A percentile compares a stretch with the other conserved stretches of the same genome.
Evolutionary conservation across 352 stramenopile genomes (phyloP).

Genomic region (Globisporangium takayamanum): DNA sequence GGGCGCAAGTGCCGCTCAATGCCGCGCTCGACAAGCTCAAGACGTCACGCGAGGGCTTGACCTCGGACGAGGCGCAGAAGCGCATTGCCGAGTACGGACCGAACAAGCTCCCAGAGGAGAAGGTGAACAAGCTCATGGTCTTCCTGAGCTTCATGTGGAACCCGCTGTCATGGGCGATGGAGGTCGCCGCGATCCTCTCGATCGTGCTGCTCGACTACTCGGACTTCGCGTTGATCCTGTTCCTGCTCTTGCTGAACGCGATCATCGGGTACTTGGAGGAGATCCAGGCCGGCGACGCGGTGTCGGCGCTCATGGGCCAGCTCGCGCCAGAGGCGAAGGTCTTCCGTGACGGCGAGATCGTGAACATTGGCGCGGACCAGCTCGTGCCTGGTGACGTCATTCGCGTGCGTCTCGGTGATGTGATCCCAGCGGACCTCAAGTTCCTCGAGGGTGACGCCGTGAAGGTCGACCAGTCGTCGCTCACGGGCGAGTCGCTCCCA

Average conservation of each 20-base stretch:
- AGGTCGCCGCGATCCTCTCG: conserved; percentile 59
- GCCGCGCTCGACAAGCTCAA: conserved; percentile 80
- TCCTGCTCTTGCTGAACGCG: conserved; percentile 65
- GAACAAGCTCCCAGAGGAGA: conserved; percentile 77
- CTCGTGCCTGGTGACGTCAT: conserved; percentile 74
- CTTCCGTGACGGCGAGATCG: conserved; percentile 74
- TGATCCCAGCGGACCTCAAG: conserved; percentile 89
- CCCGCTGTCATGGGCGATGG: conserved; percentile 80
- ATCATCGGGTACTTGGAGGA: conserved; percentile 78
- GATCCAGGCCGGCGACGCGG: conserved; percentile 83
- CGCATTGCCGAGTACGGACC: conserved; percentile 69
- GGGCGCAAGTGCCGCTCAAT: conserved; percentile 66
- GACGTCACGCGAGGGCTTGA: conserved; percentile 59
- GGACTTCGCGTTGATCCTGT: conserved; percentile 67
- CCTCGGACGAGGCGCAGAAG: conserved; percentile 64
- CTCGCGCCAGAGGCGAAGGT: conserved; percentile 82
- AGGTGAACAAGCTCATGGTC: conserved; percentile 72
- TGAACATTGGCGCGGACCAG: conserved; percentile 56
- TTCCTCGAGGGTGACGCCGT: conserved; percentile 75
- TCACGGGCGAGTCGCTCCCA: conserved; percentile 92
- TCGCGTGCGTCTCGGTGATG: conserved; percentile 81
- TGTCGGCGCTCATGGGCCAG: conserved; percentile 85
- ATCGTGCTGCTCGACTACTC: conserved; percentile 76
- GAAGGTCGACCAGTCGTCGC: conserved; percentile 88
- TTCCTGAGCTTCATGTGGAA: conserved; percentile 84